phyloP scores from a whole-genome alignment of 2,329 filamentous ascomycete genomes.

The Colletotrichum musicola region DNA sequence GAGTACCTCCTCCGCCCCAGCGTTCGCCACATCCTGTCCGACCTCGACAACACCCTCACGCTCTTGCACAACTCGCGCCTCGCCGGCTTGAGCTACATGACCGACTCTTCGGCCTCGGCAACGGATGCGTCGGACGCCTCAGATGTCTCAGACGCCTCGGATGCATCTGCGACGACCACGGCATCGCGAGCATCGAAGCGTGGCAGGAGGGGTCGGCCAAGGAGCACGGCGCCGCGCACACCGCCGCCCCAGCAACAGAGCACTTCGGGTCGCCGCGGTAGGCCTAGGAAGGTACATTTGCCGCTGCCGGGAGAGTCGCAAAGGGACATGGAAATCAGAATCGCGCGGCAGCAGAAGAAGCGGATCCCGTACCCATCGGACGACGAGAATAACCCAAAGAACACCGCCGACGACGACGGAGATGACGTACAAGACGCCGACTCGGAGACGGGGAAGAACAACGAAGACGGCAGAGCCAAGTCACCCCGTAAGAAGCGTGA shows the following conservation, averaged over 20 bases:
- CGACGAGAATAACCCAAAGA: conserved; percentile 21
- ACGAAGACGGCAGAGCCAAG: conserved; percentile 24
- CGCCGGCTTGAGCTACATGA: conserved; percentile 59
- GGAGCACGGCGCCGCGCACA: conserved; percentile 32
- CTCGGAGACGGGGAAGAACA: conserved; percentile 18
- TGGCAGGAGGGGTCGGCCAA: conserved; percentile 1
- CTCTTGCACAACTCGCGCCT: conserved; percentile 77
- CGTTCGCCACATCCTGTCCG: conserved; percentile 76
- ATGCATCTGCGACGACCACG: conserved; percentile 20
- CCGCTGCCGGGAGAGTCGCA: conserved; percentile 60
- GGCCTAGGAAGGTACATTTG: conserved; percentile 55
- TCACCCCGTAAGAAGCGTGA: conserved; percentile 39
- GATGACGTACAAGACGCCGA: conserved; percentile 12
- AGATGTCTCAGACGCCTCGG: conserved; percentile 48
- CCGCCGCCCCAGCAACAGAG: conserved; percentile 16
- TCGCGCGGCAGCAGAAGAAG: conserved; percentile 56
- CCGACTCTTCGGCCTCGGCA: conserved; percentile 53
- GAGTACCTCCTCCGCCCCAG: conserved; percentile 74
- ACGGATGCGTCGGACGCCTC: conserved; percentile 48
- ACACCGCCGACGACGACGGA: conserved; percentile 3
- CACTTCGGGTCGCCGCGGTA: conserved; percentile 47
- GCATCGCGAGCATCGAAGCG: conserved; percentile 25
- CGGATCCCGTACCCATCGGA: conserved; percentile 40
- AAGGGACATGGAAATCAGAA: conserved; percentile 59
- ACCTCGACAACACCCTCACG: conserved; percentile 77